Conservation (phyloP, 1,139 yeast species). For the Pichia sp. region DNA sequence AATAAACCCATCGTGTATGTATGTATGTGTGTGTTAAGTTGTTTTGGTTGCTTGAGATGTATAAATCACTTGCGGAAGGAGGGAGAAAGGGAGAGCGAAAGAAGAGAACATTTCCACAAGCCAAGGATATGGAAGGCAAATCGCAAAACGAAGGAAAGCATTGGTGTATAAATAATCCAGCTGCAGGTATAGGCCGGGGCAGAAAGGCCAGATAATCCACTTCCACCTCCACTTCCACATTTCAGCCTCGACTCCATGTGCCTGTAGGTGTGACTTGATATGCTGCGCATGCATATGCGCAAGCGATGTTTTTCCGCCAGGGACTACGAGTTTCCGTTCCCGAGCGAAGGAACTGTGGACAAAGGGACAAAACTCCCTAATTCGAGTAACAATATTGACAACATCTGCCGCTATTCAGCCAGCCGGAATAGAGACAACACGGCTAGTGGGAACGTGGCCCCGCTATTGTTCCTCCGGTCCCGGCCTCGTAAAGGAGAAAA, state of each 20-base stretch:
- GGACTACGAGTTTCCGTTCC: not conserved
- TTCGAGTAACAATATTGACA: not conserved
- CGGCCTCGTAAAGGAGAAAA: not conserved
- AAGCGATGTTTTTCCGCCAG: not conserved
- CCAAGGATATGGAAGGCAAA: not conserved
- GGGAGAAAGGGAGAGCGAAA: not conserved
- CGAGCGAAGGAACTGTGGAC: not conserved
- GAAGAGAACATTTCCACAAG: not conserved
- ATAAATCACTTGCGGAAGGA: not conserved
- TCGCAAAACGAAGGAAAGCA: not conserved
- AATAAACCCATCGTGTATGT: slow-evolving; percentile 30
- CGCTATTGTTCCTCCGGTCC: not conserved
- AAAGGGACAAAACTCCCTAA: not conserved
- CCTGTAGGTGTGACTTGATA: not conserved
- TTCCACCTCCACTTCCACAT: not conserved
- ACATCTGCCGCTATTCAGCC: not conserved
- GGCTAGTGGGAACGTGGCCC: not conserved
- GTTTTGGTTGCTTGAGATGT: not conserved
- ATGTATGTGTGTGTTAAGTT: not conserved
- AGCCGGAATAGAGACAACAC: not conserved
- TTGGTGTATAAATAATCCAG: not conserved
- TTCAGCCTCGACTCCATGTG: not conserved
- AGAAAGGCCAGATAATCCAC: not conserved
- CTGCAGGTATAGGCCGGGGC: not conserved
- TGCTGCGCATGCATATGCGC: not conserved